These are phyloP conservation scores for Zopfia rhizophila DNA, from an alignment of 2,329 filamentous ascomycete genomes.

Conservation along the genomic window DNA sequence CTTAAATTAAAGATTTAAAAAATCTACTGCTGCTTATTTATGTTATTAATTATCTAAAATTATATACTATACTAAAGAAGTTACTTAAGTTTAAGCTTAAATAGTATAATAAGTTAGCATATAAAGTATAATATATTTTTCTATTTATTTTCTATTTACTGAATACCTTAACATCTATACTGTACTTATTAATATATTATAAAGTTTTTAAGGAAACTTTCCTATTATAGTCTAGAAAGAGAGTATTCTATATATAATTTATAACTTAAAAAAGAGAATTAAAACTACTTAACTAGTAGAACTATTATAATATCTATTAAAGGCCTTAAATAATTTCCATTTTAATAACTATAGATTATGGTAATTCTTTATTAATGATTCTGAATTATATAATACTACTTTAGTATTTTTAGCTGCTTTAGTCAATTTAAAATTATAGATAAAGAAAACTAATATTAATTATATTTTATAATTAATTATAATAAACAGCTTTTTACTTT, in stretches of 20 bases:
- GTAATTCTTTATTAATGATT: constrained; percentile 31
- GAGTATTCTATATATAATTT: constrained; percentile 45
- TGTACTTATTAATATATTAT: constrained; percentile 13
- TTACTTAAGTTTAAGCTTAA: constrained; percentile 45
- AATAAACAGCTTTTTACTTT: constrained; percentile 21
- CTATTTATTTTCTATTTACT: too few relatives aligned
- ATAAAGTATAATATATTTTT: constrained; percentile 33
- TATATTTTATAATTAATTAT: constrained; percentile 27
- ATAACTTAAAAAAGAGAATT: constrained; percentile 40
- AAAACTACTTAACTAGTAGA: constrained; percentile 48
- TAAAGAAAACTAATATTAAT: constrained; percentile 23
- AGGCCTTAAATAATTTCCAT: constrained; percentile 29
- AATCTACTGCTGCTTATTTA: constrained; percentile 33
- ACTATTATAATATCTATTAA: constrained; percentile 38
- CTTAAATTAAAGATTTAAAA: constrained; percentile 24
- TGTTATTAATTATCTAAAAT: constrained; percentile 47
- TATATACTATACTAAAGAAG: constrained; percentile 43
- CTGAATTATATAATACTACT: constrained; percentile 28
- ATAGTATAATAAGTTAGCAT: constrained; percentile 41
- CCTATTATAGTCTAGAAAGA: constrained; percentile 39
- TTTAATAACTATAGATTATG: constrained; percentile 34
- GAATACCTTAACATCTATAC: too few relatives aligned
- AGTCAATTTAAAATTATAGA: constrained; percentile 26
- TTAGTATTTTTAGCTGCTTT: constrained; percentile 27
- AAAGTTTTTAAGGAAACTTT: constrained; percentile 30